phyloP scores from a whole-genome alignment of 371 early-diverging fungal species.

The Mucor piriformis region DNA sequence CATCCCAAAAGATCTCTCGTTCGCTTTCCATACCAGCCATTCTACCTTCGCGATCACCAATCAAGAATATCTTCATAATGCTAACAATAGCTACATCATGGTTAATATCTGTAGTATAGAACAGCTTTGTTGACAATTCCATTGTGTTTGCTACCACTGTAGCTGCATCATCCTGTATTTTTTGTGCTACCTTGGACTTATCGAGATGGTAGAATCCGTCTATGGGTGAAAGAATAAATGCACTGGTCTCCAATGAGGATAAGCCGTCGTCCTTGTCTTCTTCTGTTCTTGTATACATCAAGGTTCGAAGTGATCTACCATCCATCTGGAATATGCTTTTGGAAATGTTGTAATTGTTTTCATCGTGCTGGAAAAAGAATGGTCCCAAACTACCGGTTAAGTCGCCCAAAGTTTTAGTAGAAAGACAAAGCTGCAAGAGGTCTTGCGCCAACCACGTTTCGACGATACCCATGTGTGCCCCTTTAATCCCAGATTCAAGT shows the following conservation, averaged over 20 bases:
- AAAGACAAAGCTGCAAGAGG: conserved; percentile 37
- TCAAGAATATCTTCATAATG: conserved; percentile 56
- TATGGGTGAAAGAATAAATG: conserved; percentile 60
- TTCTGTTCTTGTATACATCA: conserved; percentile 27
- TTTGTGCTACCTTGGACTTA: conserved; percentile 36
- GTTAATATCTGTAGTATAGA: conserved; percentile 25
- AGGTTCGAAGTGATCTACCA: conserved; percentile 26
- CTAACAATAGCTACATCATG: conserved; percentile 48
- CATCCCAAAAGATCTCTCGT: conserved; percentile 56
- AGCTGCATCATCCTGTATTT: conserved; percentile 25
- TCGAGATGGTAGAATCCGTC: conserved; percentile 55
- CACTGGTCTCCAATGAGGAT: conserved; percentile 15
- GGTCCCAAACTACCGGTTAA: conserved; percentile 11
- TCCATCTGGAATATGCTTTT: conserved; percentile 45
- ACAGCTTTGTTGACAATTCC: conserved; percentile 32
- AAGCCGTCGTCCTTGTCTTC: background rate
- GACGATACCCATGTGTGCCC: conserved; percentile 23
- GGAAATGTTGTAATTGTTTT: conserved; percentile 12
- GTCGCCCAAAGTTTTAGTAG: conserved; percentile 6
- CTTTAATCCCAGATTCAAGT: conserved; percentile 19
- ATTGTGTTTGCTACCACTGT: conserved; percentile 44
- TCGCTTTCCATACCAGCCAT: conserved; percentile 36
- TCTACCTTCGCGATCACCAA: conserved; percentile 47
- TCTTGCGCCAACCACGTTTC: conserved; percentile 44
- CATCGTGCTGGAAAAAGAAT: conserved; percentile 33